Percentiles rank a stretch among this genome's conserved stretches.
Evolutionary conservation across 495 filamentous ascomycete genomes (phyloP).

Genomic region (Trichoderma asperelloides): DNA sequence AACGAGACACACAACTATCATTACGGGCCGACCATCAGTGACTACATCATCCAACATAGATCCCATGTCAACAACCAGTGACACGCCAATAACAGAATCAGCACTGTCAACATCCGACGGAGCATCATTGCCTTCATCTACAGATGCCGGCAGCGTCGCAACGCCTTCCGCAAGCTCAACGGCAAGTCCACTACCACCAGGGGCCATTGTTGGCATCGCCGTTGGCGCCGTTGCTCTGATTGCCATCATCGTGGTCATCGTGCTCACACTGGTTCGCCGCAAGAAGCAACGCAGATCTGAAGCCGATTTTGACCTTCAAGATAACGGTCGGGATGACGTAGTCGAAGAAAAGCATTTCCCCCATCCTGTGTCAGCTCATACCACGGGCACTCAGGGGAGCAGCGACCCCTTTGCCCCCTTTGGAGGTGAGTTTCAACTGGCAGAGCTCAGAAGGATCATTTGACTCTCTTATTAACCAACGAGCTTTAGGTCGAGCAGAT

Average conservation of each 20-base stretch:
- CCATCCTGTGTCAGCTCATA: background rate
- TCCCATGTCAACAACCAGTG: background rate
- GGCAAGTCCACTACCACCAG: background rate
- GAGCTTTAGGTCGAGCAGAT: constrained; percentile 3
- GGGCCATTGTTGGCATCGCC: constrained; percentile 14
- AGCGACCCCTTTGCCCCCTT: constrained; percentile 9
- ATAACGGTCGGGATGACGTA: background rate
- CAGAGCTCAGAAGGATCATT: background rate
- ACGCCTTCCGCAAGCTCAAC: background rate
- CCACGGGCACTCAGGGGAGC: background rate
- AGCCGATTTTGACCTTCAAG: background rate
- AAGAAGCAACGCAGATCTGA: constrained; percentile 12
- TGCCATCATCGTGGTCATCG: constrained; percentile 9
- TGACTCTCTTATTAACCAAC: background rate
- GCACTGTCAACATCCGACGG: background rate
- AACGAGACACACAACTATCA: constrained; percentile 7
- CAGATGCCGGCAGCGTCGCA: background rate
- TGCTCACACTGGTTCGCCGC: constrained; percentile 15
- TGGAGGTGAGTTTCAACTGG: constrained; percentile 7
- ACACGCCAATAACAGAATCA: background rate
- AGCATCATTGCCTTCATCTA: background rate
- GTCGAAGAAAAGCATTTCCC: constrained; percentile 12
- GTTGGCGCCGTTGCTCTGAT: constrained; percentile 14
- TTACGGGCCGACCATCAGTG: background rate
- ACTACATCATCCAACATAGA: background rate